Conservation (phyloP, 495 filamentous ascomycete species). For the Entonaema liquescens region DNA sequence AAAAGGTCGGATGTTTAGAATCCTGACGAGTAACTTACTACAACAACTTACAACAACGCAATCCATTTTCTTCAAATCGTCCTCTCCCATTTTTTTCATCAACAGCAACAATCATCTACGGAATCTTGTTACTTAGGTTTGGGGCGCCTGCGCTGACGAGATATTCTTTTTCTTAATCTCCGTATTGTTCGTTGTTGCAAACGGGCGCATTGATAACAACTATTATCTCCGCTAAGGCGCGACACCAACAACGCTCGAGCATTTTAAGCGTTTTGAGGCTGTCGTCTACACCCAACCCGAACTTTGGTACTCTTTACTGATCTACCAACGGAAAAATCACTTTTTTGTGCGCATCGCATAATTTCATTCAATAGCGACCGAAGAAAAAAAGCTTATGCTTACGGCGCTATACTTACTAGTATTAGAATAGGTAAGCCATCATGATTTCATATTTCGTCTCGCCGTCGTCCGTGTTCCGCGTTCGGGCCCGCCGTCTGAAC, state of each 20-base stretch:
- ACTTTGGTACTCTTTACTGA: conserved; percentile 37
- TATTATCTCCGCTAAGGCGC: conserved; percentile 12
- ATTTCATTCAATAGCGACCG: conserved; percentile 33
- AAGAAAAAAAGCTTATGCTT: conserved; percentile 23
- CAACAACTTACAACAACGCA: not conserved
- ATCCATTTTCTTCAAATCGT: not conserved
- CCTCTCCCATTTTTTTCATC: not conserved
- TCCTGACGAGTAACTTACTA: too few relatives aligned
- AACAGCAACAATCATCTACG: not conserved
- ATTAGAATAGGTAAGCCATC: conserved; percentile 40
- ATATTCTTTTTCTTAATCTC: conserved; percentile 10
- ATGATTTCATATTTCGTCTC: conserved; percentile 19
- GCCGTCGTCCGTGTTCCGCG: not conserved
- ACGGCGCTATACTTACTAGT: conserved; percentile 25
- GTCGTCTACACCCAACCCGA: conserved; percentile 22
- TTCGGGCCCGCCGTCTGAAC: not conserved
- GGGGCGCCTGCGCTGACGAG: not conserved
- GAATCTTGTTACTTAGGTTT: not conserved
- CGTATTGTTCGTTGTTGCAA: not conserved
- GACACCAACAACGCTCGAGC: conserved; percentile 4
- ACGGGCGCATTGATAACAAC: conserved; percentile 9
- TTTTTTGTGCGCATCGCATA: conserved; percentile 20
- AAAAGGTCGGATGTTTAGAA: too few relatives aligned
- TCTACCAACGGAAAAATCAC: conserved; percentile 22
- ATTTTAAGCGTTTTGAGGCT: conserved; percentile 2